Conservation (phyloP, 768 basidiomycete genomes). For the Gloeopeniophorella convolvens region DNA sequence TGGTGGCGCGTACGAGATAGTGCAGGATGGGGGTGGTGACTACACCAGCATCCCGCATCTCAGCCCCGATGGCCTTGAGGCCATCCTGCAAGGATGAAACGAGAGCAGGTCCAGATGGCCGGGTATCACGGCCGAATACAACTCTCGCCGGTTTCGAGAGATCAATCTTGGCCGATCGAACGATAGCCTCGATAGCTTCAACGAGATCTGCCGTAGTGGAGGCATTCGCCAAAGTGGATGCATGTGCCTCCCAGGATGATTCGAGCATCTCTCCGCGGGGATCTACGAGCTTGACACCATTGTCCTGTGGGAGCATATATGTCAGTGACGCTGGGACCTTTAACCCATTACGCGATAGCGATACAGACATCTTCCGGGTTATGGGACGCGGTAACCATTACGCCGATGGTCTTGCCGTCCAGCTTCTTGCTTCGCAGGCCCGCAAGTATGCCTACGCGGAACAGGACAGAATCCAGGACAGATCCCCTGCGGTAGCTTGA, state of each 20-base stretch:
- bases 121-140: slow-evolving; percentile 89
- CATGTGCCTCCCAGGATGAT: slow-evolving; percentile 84
- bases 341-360: slow-evolving; percentile 9
- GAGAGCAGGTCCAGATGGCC: slow-evolving; percentile 76
- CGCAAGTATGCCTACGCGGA: slow-evolving; percentile 87
- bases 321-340: too few relatives aligned
- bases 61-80: slow-evolving; percentile 62
- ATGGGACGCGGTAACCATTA: slow-evolving; percentile 99
- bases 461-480: slow-evolving; percentile 84
- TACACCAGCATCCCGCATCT: slow-evolving; percentile 69
- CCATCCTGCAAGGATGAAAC: slow-evolving; percentile 79
- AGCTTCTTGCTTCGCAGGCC: slow-evolving; percentile 85
- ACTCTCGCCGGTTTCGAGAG: slow-evolving; percentile 71
- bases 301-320: slow-evolving; percentile 55
- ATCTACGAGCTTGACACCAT: slow-evolving; percentile 97
- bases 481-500: slow-evolving; percentile 42
- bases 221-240: slow-evolving; percentile 84
- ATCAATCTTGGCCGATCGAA: slow-evolving; percentile 66
- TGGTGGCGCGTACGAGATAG: slow-evolving; percentile 86
- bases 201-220: slow-evolving; percentile 68
- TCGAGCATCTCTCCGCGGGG: slow-evolving; percentile 97
- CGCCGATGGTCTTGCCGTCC: slow-evolving; percentile 88
- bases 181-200: slow-evolving; percentile 51
- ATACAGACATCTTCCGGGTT: slow-evolving; percentile 82
- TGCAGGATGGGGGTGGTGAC: slow-evolving; percentile 94